Base-by-base conservation (phyloP, 345 rosid species). In the Murraya paniculata region DNA sequence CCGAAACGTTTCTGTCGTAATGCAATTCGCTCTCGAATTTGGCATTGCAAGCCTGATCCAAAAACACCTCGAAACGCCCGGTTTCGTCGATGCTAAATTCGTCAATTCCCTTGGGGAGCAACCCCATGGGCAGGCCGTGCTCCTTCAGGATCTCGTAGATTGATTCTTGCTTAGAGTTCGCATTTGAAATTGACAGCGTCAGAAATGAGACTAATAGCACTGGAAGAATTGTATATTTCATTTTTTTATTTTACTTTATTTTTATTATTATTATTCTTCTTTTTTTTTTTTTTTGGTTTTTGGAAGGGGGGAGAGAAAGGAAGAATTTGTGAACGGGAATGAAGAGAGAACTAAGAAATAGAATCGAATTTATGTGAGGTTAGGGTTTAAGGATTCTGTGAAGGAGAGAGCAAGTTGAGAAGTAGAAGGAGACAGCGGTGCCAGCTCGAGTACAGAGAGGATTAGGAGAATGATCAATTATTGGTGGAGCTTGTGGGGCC, bases 1-100 rank as follows among this genome's bases (percentile, higher is more conserved):
- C 99, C 0, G 95, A 85, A 9, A 95, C 92, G 65, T 89, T 95
- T 55, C 75, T 73, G 41, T 95, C 94, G 86, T 93, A 95, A 78
- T 87, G 98, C 78, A 95, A 81, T 85, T 92, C 90, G 64, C 88
- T 91, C 85, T 93, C 98, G 82, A 90, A 95, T 79, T 91, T 91
- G 24, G 98, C 97, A 64, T 95, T 88, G 82, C 99, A 95, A 19
- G 97, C 89, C 69, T 89, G 91, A 50, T 92, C 93, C 67, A 95
- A 74, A 78, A 86, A 86, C 41, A 88, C 93, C 84, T 91, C 89
- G 87, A 95, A 95, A 18, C 74, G 80, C 24, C 99, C 97, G 48
- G 85, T 75, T 9, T 72, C 78, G 36, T 92, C 95, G 67, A 87
- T 45, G 55, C 19, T 55, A 82, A 90, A 92, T 36, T 84, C 84